Conservation (phyloP, 805 yeast species). For the Saturnispora kantuleensis region DNA sequence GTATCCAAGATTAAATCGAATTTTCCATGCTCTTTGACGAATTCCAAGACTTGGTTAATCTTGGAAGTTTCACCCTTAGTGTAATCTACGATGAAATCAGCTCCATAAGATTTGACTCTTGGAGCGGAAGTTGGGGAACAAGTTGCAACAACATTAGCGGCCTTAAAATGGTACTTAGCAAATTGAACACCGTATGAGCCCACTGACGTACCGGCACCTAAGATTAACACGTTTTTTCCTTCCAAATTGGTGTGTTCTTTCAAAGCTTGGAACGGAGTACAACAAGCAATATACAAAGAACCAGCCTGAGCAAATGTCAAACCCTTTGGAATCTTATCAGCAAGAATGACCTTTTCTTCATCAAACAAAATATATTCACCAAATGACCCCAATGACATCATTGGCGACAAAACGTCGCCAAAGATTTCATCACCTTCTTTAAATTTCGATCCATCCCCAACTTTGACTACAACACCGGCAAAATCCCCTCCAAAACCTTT, state of each 20-base stretch:
- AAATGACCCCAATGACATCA: constrained; percentile 30
- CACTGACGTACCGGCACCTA: constrained; percentile 71
- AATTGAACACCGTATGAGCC: constrained; percentile 50
- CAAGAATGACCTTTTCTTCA: constrained; percentile 14
- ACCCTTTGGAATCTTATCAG: constrained; percentile 35
- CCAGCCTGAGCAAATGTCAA: constrained; percentile 50
- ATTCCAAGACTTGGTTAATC: constrained; percentile 28
- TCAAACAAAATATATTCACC: constrained; percentile 36
- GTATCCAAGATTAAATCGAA: constrained; percentile 61
- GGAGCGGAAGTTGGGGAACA: constrained; percentile 30
- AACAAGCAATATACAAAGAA: constrained; percentile 52
- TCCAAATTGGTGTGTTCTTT: constrained; percentile 13
- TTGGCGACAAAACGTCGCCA: constrained; percentile 11
- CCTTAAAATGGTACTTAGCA: constrained; percentile 38
- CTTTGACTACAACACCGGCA: constrained; percentile 17
- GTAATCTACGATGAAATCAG: constrained; percentile 49
- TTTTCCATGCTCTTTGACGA: constrained; percentile 30
- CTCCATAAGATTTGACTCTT: constrained; percentile 35
- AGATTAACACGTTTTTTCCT: constrained; percentile 41
- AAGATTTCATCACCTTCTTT: constrained; percentile 18
- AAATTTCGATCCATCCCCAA: constrained; percentile 14
- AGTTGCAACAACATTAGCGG: constrained; percentile 44
- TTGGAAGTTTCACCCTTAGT: constrained; percentile 31
- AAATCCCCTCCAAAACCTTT: constrained; percentile 20
- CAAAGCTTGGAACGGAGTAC: constrained; percentile 41